A percentile compares a stretch with the other conserved stretches of the same genome.
phyloP scores from a whole-genome alignment of 2,329 filamentous ascomycete genomes.

The Aureobasidium namibiae region DNA sequence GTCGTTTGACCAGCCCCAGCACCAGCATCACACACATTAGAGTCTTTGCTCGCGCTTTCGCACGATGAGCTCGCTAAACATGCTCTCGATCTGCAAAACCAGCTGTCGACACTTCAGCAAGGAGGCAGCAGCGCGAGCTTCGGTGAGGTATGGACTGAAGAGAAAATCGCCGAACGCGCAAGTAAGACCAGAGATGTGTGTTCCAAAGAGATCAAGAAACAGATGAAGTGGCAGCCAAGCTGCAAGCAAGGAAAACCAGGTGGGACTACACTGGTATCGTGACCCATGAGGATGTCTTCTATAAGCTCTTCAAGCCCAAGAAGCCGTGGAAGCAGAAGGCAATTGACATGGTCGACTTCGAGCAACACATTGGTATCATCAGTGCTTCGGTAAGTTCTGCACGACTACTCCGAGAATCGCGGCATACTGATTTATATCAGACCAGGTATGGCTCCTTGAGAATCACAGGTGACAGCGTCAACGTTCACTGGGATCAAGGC shows the following conservation, averaged over 20 bases:
- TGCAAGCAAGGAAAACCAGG: not conserved
- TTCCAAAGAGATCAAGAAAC: not conserved
- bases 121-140: not conserved
- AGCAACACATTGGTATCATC: not conserved
- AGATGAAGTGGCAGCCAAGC: conserved; percentile 1
- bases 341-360: not conserved
- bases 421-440: not conserved
- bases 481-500: not conserved
- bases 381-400: not conserved
- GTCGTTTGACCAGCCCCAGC: not conserved
- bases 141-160: not conserved
- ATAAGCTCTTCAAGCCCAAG: conserved; percentile 1
- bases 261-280: not conserved
- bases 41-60: not conserved
- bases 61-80: not conserved
- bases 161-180: not conserved
- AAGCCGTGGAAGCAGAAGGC: conserved; percentile 5
- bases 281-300: not conserved
- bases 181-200: not conserved
- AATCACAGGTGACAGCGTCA: not conserved
- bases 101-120: not conserved
- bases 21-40: not conserved
- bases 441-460: not conserved
- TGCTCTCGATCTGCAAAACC: not conserved
- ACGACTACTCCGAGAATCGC: too few species aligned